Percentiles rank a stretch among this genome's conserved stretches.
Evolutionary conservation across 116 monocot genomes (phyloP).

Genomic region (Phalaenopsis hybrid): DNA sequence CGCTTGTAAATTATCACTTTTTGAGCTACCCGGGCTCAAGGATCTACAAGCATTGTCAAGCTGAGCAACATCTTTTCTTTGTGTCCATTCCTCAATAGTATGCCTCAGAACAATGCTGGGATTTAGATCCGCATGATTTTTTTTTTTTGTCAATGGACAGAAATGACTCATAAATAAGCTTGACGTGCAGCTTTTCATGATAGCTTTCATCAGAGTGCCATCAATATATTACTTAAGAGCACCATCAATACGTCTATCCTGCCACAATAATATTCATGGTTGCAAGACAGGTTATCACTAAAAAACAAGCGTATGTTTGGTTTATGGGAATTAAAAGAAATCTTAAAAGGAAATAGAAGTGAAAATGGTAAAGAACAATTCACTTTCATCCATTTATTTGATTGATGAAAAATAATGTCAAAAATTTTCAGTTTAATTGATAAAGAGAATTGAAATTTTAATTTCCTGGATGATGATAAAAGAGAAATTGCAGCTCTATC

Average conservation of each 20-base stretch:
- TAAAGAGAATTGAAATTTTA: no score
- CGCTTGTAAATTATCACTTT: constrained; percentile 46
- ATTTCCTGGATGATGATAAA: no score
- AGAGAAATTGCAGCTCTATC: no score
- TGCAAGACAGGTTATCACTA: neutral
- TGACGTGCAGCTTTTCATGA: constrained; percentile 36
- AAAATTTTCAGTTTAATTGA: no score
- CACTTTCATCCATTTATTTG: no score
- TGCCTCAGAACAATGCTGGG: constrained; percentile 64
- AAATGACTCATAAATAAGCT: constrained; percentile 71
- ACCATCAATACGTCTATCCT: neutral
- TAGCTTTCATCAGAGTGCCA: constrained; percentile 36
- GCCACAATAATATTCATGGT: neutral
- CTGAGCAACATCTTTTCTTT: constrained; percentile 62
- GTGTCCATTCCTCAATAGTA: constrained; percentile 77
- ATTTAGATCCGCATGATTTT: constrained; percentile 55
- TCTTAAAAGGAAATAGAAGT: neutral
- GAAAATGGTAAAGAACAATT: no score
- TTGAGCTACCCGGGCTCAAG: constrained; percentile 39
- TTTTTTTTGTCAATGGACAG: constrained; percentile 77
- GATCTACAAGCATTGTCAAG: constrained; percentile 50
- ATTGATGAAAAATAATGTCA: no score
- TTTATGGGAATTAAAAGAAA: neutral
- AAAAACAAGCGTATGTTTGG: neutral
- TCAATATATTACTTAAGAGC: constrained; percentile 20